Base-by-base conservation (phyloP, 805 yeast species). In the Isabelozyma gotoi region DNA sequence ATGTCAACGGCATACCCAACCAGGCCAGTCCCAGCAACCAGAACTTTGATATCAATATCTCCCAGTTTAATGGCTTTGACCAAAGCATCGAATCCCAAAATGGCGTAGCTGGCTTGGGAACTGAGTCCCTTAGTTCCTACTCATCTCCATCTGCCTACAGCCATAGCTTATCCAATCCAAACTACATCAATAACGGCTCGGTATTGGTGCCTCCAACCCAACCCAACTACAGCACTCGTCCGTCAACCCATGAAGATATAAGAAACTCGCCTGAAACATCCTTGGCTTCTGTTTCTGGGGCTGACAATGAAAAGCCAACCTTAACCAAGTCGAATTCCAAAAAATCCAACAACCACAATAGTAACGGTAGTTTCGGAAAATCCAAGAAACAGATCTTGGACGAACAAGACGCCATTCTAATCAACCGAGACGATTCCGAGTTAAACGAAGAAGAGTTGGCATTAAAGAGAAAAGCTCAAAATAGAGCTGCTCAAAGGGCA, bases 401-500 rank as follows among this genome's bases (percentile, higher is more conserved):
- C 44, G 74, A 67, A 29, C 59, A 56, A 39, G 76, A 71, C 49
- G 65, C 70, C 24, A 53, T 57, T 32, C 54, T 70, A 29, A 59
- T 71, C 33, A 54, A 67, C 17, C 57, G 48, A 43, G 76, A 70
- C 47, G 76, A 69, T 43, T 52, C 68, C 4, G 65, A 65, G 33
- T 54, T 71, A 36, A 59, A 57, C 8, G 74, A 70, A 43, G 65
- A 61, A 16, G 71, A 81, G 46, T 53, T 78, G 5, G 74, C 73
- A 15, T 67, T 75, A 49, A 81, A 80, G 59, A 76, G 87, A 41
- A 85, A 82, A 57, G 89, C 88, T 2, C 94, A 85, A 59, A 87
- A 88, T 58, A 71, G 96, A 55, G 91, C 91, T 8, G 96, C 96
- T 1, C 96, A 88, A 65, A 72, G 90, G 51, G 96, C 96, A 2